A percentile compares a stretch with the other conserved stretches of the same genome.
phyloP scores from a whole-genome alignment of 768 basidiomycete species.

The Lentinus tigrinus region DNA sequence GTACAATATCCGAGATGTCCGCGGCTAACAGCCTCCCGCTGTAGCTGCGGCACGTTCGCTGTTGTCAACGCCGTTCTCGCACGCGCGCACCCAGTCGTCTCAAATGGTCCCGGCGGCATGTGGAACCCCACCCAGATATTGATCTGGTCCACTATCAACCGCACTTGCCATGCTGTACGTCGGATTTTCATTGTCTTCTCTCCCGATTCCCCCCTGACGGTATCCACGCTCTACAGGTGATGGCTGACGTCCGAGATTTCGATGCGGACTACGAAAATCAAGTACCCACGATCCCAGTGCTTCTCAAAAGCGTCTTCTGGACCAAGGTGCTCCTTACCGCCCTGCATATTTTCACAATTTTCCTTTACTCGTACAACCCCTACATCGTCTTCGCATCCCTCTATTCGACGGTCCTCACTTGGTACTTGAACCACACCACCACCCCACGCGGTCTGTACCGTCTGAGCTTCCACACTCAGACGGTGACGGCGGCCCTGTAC shows the following conservation, averaged over 20 bases:
- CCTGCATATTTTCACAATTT: neutral
- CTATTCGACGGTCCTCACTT: constrained; percentile 5
- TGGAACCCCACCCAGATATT: constrained; percentile 8
- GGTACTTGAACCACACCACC: constrained; percentile 3
- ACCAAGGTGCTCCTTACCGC: constrained; percentile 6
- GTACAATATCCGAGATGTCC: neutral
- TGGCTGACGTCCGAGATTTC: constrained; percentile 12
- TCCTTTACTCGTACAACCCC: constrained; percentile 2
- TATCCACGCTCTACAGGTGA: neutral
- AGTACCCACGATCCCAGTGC: constrained; percentile 11
- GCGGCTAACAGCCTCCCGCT: neutral
- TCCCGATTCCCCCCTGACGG: neutral
- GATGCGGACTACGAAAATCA: constrained; percentile 1
- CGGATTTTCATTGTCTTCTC: neutral
- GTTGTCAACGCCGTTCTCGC: constrained; percentile 1
- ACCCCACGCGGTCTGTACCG: constrained; percentile 2
- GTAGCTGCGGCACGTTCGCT: constrained; percentile 1
- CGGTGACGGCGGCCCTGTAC: neutral
- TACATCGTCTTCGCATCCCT: constrained; percentile 9
- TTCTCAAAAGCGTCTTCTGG: constrained; percentile 1
- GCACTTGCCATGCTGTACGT: constrained; percentile 7
- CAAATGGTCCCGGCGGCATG: neutral
- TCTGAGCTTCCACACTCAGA: constrained; percentile 10
- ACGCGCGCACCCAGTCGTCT: neutral
- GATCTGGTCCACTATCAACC: constrained; percentile 11